A percentile compares a stretch with the other conserved stretches of the same genome.
Evolutionary conservation across 768 basidiomycete species (phyloP).

Genomic region (Hysterangium stoloniferum): DNA sequence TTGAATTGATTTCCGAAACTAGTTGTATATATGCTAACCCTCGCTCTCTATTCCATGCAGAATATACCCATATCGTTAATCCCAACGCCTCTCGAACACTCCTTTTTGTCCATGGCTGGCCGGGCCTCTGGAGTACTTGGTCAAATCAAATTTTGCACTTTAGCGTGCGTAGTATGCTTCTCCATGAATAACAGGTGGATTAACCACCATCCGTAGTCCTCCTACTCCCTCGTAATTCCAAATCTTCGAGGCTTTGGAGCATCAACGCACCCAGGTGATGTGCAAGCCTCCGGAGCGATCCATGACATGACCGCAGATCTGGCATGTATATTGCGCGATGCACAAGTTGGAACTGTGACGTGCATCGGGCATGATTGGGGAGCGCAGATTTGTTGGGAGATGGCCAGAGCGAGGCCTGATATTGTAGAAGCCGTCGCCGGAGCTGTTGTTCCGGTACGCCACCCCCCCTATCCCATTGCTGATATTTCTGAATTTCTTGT

Average conservation of each 20-base stretch:
- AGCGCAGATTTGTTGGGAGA: slow-evolving; percentile 56
- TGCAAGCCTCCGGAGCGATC: slow-evolving; percentile 48
- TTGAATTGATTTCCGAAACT: background rate
- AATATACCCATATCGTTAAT: slow-evolving; percentile 31
- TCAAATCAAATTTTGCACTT: slow-evolving; percentile 62
- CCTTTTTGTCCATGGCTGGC: slow-evolving; percentile 74
- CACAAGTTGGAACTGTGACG: slow-evolving; percentile 37
- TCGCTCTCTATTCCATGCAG: background rate
- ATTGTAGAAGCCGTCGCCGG: slow-evolving; percentile 52
- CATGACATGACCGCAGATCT: slow-evolving; percentile 56
- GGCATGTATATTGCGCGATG: slow-evolving; percentile 51
- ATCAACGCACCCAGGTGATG: slow-evolving; percentile 58
- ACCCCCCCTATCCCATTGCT: background rate
- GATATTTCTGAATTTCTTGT: background rate
- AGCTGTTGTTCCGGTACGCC: slow-evolving; percentile 49
- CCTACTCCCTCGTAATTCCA: slow-evolving; percentile 54
- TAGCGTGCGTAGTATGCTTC: slow-evolving; percentile 30
- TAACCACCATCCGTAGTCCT: slow-evolving; percentile 29
- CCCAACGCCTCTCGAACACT: slow-evolving; percentile 42
- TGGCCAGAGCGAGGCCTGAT: slow-evolving; percentile 59
- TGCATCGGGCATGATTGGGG: slow-evolving; percentile 81
- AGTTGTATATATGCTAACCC: background rate
- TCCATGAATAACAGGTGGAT: background rate
- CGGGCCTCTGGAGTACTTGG: slow-evolving; percentile 70
- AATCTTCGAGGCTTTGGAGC: slow-evolving; percentile 65